These are phyloP conservation scores for Tuber melanosporum DNA, from an alignment of 495 filamentous ascomycete genomes.

Conservation along the genomic window DNA sequence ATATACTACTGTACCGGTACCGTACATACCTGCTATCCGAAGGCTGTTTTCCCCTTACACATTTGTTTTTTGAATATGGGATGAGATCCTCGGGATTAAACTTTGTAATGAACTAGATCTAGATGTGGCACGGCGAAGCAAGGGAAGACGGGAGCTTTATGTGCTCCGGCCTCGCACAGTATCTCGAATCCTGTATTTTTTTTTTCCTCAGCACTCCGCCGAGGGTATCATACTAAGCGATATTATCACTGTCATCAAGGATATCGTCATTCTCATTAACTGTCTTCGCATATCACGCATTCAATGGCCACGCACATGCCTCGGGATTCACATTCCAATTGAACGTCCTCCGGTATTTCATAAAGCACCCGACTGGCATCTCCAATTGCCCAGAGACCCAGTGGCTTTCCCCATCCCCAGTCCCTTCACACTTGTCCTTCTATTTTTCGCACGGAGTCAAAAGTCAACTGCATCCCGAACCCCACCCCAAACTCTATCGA, in stretches of 20 bases:
- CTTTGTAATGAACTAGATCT: not conserved
- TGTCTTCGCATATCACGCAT: not conserved
- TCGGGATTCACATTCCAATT: not conserved
- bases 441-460: not conserved
- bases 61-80: not conserved
- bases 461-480: not conserved
- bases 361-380: not conserved
- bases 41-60: not conserved
- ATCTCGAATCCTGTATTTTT: not conserved
- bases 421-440: not conserved
- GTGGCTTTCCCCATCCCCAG: not conserved
- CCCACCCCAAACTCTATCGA: not conserved
- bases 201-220: not conserved
- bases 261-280: not conserved
- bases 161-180: not conserved
- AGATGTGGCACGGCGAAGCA: not conserved
- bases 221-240: not conserved
- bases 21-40: not conserved
- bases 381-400: not conserved
- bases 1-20: too few species aligned
- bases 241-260: not conserved
- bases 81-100: not conserved
- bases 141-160: not conserved
- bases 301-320: not conserved
- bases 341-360: not conserved